phyloP scores from a whole-genome alignment of 441 rosid genomes.

The Iberis amara region DNA sequence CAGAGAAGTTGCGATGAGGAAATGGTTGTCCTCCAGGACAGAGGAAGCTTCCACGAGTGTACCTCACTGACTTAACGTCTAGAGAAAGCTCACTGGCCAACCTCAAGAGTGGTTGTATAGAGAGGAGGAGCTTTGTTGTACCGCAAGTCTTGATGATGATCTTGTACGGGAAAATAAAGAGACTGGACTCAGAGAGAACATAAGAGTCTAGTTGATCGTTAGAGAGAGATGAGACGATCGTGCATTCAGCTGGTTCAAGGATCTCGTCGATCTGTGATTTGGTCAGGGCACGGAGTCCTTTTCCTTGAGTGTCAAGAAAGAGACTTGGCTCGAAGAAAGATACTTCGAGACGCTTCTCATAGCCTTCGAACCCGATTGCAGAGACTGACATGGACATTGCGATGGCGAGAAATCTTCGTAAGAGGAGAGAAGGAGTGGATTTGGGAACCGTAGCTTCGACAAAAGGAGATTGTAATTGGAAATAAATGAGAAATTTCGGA shows the following conservation, averaged over 20 bases:
- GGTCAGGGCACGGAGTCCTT: slow-evolving; percentile 39
- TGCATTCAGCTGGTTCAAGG: slow-evolving; percentile 59
- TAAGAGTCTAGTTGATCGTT: slow-evolving; percentile 56
- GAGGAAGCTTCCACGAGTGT: slow-evolving; percentile 40
- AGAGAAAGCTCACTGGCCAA: slow-evolving; percentile 44
- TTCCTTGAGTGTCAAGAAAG: no score
- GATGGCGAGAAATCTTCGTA: no score
- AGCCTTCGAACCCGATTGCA: no score
- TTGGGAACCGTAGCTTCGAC: slow-evolving; percentile 30
- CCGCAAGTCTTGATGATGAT: slow-evolving; percentile 73
- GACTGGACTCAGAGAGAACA: slow-evolving; percentile 78
- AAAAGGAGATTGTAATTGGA: not conserved
- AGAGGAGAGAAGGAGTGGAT: slow-evolving; percentile 35
- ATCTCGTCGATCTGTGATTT: slow-evolving; percentile 52
- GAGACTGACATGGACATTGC: no score
- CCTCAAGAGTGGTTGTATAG: slow-evolving; percentile 57
- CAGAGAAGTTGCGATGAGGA: slow-evolving; percentile 40
- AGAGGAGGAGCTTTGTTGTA: slow-evolving; percentile 62
- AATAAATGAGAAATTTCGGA: slow-evolving; percentile 29
- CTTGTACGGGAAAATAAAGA: slow-evolving; percentile 65
- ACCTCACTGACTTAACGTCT: slow-evolving; percentile 31
- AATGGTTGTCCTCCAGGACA: slow-evolving; percentile 36
- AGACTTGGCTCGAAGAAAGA: no score
- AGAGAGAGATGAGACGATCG: slow-evolving; percentile 59
- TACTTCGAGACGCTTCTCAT: no score